Percentiles rank a stretch among this genome's conserved stretches.
These are phyloP conservation scores for Wickerhamiella sorbophila DNA, from an alignment of 805 yeast genomes.

Conservation along the genomic window DNA sequence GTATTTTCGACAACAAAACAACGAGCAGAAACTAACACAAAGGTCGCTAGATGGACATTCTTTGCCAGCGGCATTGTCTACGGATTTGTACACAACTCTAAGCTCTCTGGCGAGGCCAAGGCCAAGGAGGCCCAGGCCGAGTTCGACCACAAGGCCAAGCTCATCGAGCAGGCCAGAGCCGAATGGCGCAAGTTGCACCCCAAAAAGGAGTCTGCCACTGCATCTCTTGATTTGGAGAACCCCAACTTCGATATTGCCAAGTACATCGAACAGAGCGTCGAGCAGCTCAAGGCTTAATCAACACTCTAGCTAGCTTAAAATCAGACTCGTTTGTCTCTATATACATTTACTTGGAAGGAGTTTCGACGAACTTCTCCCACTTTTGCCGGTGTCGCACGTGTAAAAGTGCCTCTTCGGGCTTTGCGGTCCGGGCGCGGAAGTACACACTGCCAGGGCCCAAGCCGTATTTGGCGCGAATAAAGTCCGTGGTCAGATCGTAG, in stretches of 20 bases:
- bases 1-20: neutral
- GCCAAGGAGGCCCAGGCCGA: constrained; percentile 43
- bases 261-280: constrained; percentile 20
- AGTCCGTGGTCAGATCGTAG: constrained; percentile 56
- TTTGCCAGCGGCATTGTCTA: constrained; percentile 76
- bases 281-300: constrained; percentile 11
- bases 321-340: neutral
- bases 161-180: constrained; percentile 78
- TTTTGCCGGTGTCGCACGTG: constrained; percentile 17
- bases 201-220: constrained; percentile 28
- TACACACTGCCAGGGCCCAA: constrained; percentile 62
- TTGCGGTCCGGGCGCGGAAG: constrained; percentile 20
- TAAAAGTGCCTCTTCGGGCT: constrained; percentile 18
- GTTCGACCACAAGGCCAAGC: constrained; percentile 51
- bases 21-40: constrained; percentile 6
- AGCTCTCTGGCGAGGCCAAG: constrained; percentile 45
- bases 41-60: constrained; percentile 88
- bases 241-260: constrained; percentile 73
- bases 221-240: constrained; percentile 59
- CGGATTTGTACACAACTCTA: constrained; percentile 75
- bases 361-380: constrained; percentile 11
- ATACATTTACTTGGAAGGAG: neutral
- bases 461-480: constrained; percentile 58
- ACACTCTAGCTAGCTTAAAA: neutral
- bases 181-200: constrained; percentile 60